These are phyloP conservation scores for Nakazawaea peltata DNA, from an alignment of 805 yeast species.

Conservation along the genomic window DNA sequence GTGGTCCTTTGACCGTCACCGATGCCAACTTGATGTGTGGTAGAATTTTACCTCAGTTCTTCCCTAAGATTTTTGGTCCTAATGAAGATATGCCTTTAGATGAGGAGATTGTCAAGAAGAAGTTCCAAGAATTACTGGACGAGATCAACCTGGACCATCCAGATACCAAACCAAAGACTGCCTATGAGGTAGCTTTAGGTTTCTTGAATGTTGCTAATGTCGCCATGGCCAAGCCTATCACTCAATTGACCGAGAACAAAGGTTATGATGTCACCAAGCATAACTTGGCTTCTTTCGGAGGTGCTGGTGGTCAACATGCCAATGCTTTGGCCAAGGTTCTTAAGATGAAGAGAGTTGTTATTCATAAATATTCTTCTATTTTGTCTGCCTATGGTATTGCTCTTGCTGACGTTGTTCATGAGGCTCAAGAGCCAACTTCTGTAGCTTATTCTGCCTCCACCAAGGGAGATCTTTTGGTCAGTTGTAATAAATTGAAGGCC, in stretches of 20 bases:
- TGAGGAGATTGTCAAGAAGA: conserved; percentile 21
- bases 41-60: conserved; percentile 30
- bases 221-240: conserved; percentile 39
- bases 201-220: conserved; percentile 37
- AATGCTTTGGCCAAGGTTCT: conserved; percentile 32
- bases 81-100: conserved; percentile 32
- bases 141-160: conserved; percentile 25
- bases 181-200: conserved; percentile 37
- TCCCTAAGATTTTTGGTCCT: conserved; percentile 40
- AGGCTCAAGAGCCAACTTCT: conserved; percentile 21
- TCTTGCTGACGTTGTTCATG: conserved; percentile 25
- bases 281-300: conserved; percentile 38
- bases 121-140: conserved; percentile 29
- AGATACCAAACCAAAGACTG: conserved; percentile 21
- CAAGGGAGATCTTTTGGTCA: conserved; percentile 7
- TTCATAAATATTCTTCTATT: conserved; percentile 39
- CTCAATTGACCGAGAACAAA: conserved; percentile 36
- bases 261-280: conserved; percentile 35
- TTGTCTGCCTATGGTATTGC: conserved; percentile 40
- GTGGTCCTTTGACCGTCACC: conserved; percentile 39
- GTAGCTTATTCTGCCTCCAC: conserved; percentile 12
- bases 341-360: conserved; percentile 30
- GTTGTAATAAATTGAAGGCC: conserved; percentile 14
- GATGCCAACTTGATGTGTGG: conserved; percentile 38
- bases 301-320: conserved; percentile 43